These are phyloP conservation scores for Fallopia convolvulus DNA, from an alignment of 148 eudicot species.

Conservation along the genomic window DNA sequence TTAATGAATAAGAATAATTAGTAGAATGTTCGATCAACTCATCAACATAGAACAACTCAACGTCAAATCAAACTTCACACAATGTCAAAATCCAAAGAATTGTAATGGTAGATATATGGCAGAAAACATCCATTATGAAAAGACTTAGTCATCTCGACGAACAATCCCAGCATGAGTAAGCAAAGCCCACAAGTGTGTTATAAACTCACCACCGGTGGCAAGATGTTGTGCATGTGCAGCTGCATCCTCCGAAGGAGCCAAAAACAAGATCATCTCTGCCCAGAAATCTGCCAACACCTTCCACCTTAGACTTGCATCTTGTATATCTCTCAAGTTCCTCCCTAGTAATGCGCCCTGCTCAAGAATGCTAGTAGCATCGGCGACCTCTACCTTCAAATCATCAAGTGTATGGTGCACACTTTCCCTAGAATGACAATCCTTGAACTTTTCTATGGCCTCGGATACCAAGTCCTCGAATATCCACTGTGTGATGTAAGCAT, in stretches of 20 bases:
- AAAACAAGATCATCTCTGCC: background rate
- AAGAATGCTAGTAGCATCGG: background rate
- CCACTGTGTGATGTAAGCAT: background rate
- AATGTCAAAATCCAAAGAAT: no score
- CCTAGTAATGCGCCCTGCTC: background rate
- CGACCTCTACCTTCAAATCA: background rate
- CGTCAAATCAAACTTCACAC: no score
- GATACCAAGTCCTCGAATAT: background rate
- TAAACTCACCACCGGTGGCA: background rate
- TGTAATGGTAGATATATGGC: no score
- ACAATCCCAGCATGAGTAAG: background rate
- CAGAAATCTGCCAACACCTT: background rate
- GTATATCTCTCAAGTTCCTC: background rate
- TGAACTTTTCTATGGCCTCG: background rate
- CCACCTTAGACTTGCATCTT: background rate
- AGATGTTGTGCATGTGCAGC: background rate
- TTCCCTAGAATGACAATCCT: background rate
- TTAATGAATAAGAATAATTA: no score
- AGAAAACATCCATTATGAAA: no score
- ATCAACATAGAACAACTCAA: no score
- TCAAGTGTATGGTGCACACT: background rate
- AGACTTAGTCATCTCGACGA: background rate
- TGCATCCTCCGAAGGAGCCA: background rate
- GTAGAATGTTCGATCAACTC: no score
- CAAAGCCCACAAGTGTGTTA: background rate